Conservation (phyloP, 352 stramenopile species). For the Blastocystis sp. region DNA sequence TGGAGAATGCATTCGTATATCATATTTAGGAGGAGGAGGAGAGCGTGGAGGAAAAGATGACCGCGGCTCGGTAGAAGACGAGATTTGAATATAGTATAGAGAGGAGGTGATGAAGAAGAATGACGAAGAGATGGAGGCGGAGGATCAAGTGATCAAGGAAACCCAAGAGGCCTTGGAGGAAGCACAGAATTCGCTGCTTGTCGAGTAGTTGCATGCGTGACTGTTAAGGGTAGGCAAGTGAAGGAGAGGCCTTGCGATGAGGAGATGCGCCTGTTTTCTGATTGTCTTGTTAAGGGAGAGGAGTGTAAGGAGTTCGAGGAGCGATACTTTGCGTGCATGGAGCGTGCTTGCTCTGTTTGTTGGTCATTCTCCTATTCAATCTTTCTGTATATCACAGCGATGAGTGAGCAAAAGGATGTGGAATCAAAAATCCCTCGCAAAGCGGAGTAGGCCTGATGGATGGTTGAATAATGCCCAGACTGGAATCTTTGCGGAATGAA, state of each 20-base stretch:
- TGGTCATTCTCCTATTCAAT: background rate
- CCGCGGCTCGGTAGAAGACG: background rate
- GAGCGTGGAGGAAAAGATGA: slow-evolving; percentile 23
- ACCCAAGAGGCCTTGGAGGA: background rate
- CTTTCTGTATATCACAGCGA: background rate
- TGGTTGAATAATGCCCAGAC: slow-evolving; percentile 3
- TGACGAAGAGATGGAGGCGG: slow-evolving; percentile 5
- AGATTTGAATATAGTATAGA: background rate
- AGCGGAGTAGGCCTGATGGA: background rate
- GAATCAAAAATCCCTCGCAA: background rate
- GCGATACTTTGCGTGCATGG: slow-evolving; percentile 48
- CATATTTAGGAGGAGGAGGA: background rate
- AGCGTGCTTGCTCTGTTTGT: slow-evolving; percentile 8
- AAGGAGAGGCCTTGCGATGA: slow-evolving; percentile 34
- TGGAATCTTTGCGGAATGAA: slow-evolving; percentile 47
- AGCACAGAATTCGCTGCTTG: background rate
- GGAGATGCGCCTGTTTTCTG: slow-evolving; percentile 45
- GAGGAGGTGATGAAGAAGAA: slow-evolving; percentile 21
- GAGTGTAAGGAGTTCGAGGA: slow-evolving; percentile 23
- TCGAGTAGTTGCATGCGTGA: background rate
- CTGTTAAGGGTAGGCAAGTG: slow-evolving; percentile 13
- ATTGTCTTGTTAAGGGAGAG: slow-evolving; percentile 44
- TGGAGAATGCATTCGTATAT: background rate
- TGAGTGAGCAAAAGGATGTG: background rate
- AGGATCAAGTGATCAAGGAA: background rate